These are phyloP conservation scores for Acer saccharum DNA, from an alignment of 345 rosid species.

Conservation along the genomic window DNA sequence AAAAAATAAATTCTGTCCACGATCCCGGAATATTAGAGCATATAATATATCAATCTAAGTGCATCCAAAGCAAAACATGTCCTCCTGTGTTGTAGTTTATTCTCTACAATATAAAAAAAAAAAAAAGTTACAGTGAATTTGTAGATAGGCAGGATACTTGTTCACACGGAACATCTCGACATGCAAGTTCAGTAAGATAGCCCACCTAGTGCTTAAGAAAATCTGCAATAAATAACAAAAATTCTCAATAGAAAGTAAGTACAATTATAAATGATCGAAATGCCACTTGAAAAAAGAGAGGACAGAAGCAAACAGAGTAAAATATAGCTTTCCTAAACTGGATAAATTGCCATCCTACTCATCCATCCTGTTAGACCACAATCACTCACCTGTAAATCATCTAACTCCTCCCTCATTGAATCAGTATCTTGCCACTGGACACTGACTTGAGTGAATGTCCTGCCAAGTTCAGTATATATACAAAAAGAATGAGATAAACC, in stretches of 20 bases:
- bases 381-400: constrained; percentile 81
- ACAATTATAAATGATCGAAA: background rate
- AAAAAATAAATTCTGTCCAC: background rate
- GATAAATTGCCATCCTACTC: background rate
- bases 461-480: constrained; percentile 31
- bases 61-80: background rate
- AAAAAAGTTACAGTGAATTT: constrained; percentile 13
- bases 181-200: constrained; percentile 91
- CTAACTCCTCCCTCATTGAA: constrained; percentile 97
- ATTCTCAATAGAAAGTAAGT: background rate
- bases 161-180: constrained; percentile 99
- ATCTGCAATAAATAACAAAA: constrained; percentile 52
- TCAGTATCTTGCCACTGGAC: constrained; percentile 99
- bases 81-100: background rate
- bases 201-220: constrained; percentile 98
- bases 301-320: constrained; percentile 15
- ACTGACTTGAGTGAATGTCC: constrained; percentile 99
- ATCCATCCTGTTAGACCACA: constrained; percentile 9
- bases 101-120: background rate
- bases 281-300: background rate
- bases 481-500: constrained; percentile 8
- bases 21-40: background rate
- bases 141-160: constrained; percentile 78
- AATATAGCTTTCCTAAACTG: constrained; percentile 2
- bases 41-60: background rate